A percentile compares a stretch with the other conserved stretches of the same genome.
Evolutionary conservation across 345 rosid genomes (phyloP).

Genomic region (Viola odorata): DNA sequence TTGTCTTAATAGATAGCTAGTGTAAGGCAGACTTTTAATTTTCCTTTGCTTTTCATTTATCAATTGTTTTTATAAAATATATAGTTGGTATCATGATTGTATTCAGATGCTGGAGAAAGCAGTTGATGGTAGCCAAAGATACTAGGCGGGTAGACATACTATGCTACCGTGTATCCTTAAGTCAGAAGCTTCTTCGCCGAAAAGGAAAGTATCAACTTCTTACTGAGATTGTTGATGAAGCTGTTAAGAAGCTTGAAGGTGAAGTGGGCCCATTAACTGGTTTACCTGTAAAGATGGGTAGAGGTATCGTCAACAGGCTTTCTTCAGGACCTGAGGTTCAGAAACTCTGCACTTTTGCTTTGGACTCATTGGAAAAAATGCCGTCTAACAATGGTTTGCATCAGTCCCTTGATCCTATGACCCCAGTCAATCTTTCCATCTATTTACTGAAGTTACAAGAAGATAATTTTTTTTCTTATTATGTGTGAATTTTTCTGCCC

Average conservation of each 20-base stretch:
- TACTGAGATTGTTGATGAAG: conserved; percentile 56
- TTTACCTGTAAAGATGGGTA: conserved; percentile 73
- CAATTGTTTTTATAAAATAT: background rate
- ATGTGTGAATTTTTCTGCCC: too few relatives aligned
- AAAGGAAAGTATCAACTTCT: conserved; percentile 47
- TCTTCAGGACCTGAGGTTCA: conserved; percentile 71
- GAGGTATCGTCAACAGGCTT: conserved; percentile 87
- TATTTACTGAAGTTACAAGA: background rate
- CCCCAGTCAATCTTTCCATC: conserved; percentile 35
- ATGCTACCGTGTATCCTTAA: conserved; percentile 73
- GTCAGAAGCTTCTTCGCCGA: conserved; percentile 66
- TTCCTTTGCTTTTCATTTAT: too few relatives aligned
- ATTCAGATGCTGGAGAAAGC: conserved; percentile 86
- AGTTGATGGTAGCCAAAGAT: conserved; percentile 61
- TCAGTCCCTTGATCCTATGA: conserved; percentile 18
- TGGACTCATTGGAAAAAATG: conserved; percentile 57
- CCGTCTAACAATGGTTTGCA: conserved; percentile 22
- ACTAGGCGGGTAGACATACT: conserved; percentile 83
- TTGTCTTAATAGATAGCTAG: too few relatives aligned
- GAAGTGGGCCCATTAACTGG: conserved; percentile 87
- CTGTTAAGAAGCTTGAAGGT: conserved; percentile 68
- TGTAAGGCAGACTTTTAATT: too few relatives aligned
- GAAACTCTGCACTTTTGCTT: conserved; percentile 58
- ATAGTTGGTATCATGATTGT: conserved; percentile 29
- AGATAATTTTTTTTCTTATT: background rate